A percentile compares a stretch with the other conserved stretches of the same genome.
Evolutionary conservation across 2,329 filamentous ascomycete species (phyloP).

Genomic region (Ceratocystis smalleyi): DNA sequence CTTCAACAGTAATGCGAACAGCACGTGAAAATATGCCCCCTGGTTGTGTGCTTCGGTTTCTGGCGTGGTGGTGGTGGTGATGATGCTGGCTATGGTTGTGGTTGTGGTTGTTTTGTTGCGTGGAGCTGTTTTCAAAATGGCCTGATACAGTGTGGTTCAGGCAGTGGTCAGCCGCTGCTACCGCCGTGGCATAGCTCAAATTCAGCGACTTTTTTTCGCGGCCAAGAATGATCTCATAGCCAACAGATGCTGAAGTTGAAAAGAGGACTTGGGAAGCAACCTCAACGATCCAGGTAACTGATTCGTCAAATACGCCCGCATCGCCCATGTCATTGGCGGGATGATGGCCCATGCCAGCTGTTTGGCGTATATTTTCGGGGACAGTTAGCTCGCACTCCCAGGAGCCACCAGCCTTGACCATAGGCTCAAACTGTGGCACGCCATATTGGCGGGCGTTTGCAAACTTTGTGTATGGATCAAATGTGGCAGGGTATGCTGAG

Average conservation of each 20-base stretch:
- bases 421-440: slow-evolving; percentile 82
- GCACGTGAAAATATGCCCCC: slow-evolving; percentile 76
- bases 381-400: slow-evolving; percentile 72
- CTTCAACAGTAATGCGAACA: slow-evolving; percentile 62
- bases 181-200: slow-evolving; percentile 35
- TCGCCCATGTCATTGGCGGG: slow-evolving; percentile 22
- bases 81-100: slow-evolving; percentile 45
- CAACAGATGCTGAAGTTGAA: slow-evolving; percentile 71
- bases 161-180: slow-evolving; percentile 26
- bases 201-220: slow-evolving; percentile 72
- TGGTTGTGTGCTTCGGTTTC: neutral
- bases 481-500: slow-evolving; percentile 68
- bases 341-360: slow-evolving; percentile 33
- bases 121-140: neutral
- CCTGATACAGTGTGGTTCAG: neutral
- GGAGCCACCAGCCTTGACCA: slow-evolving; percentile 81
- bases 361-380: slow-evolving; percentile 59
- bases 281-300: slow-evolving; percentile 77
- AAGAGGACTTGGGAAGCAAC: slow-evolving; percentile 88
- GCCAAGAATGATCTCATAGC: slow-evolving; percentile 73
- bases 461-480: slow-evolving; percentile 68
- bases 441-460: slow-evolving; percentile 55
- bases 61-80: slow-evolving; percentile 32
- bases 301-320: slow-evolving; percentile 37
- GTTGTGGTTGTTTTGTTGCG: slow-evolving; percentile 34